Evolutionary conservation across 106 monocot genomes (phyloP).

Genomic region (Dioscorea alata): DNA sequence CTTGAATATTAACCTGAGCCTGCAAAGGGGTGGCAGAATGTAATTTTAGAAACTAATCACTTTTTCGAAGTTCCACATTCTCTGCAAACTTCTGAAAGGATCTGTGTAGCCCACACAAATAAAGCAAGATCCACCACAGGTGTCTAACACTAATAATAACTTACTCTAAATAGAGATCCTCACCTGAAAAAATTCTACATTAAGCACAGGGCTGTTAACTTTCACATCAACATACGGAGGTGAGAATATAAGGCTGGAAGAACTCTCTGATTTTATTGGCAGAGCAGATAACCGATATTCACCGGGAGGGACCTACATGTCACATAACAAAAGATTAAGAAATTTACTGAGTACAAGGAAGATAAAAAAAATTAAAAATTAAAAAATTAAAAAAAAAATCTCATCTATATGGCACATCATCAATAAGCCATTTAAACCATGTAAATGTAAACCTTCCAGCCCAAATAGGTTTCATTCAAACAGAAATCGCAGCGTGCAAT

Average conservation of each 20-base stretch:
- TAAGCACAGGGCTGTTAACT: slow-evolving; percentile 60
- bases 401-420: too few species aligned
- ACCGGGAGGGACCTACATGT: slow-evolving; percentile 61
- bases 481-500: too few species aligned
- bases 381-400: too few species aligned
- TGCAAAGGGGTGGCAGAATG: slow-evolving; percentile 23
- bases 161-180: background rate
- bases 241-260: slow-evolving; percentile 55
- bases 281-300: slow-evolving; percentile 89
- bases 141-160: background rate
- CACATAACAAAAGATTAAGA: background rate
- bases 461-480: too few species aligned
- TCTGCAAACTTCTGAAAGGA: too few species aligned
- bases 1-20: slow-evolving; percentile 79
- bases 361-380: too few species aligned
- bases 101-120: background rate
- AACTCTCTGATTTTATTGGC: slow-evolving; percentile 42
- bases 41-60: background rate
- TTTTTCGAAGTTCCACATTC: background rate
- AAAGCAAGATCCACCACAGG: background rate
- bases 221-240: slow-evolving; percentile 72
- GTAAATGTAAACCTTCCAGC: too few species aligned
- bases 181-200: slow-evolving; percentile 91
- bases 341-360: slow-evolving; percentile 2
- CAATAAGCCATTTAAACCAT: too few species aligned